Evolutionary conservation across 495 filamentous ascomycete genomes (phyloP), one percentile per base, ranked within the genome.

Genomic region (Neurospora sp.): DNA sequence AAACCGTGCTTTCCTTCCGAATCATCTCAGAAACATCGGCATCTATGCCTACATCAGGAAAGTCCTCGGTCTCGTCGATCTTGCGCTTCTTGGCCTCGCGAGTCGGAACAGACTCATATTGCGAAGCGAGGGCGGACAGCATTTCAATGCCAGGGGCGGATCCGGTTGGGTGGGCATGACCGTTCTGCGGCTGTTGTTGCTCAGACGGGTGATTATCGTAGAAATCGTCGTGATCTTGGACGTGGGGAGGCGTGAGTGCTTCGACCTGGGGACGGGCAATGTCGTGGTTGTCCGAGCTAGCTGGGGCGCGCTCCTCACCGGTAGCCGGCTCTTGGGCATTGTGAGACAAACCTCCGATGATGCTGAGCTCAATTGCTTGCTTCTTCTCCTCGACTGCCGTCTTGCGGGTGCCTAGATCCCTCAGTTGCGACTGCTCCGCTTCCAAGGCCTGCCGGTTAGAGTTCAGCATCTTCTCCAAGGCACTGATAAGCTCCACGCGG

Each of bases 11-110:
- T 24, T 85, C 85, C 74, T 89, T 87, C 71, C 89, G 86, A 73
- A 96, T 83, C 81, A 94, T 88, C 73, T 93, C 91, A n/a, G 90
- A 90, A 39, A 96, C 92, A 81, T 95, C 93, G 1, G 91, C 90
- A 77, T 96, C 93, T 75, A 96, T 84, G 0, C 89, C 92, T 70
- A 93, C 89, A 70, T 90, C 88, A 5, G 89, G 89, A 76, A 93
- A 92, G 40, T 92, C 91, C 62, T 90, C 88, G 1, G 81, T 84
- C 10, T 80, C 76, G 73, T 90, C 88, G n/a, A 89, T 84, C 73
- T 91, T 85, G 76, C 94, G 94, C 77, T 93, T 86, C 82, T 92
- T 91, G 83, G 96, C 96, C 39, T 88, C 78, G 40, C 85, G 84
- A 37, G 82, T 75, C 9, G 86, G 78, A 11, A 86, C 81, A 7